phyloP scores from a whole-genome alignment of 345 rosid genomes.

The Lepidium africanum region DNA sequence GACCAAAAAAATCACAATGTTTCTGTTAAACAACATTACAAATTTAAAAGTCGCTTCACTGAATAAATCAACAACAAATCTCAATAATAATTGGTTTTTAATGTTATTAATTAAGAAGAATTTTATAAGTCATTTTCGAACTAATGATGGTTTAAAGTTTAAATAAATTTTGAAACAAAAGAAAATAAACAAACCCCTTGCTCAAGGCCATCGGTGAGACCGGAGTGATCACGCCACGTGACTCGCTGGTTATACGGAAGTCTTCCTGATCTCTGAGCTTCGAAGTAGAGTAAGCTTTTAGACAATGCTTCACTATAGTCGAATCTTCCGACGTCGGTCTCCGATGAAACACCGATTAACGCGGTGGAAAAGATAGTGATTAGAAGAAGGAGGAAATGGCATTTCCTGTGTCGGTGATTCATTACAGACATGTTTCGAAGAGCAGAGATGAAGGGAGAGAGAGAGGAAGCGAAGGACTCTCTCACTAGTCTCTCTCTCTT shows the following conservation, averaged over 20 bases:
- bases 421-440: not conserved
- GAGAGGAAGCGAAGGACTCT: slow-evolving; percentile 26
- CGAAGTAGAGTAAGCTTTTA: slow-evolving; percentile 89
- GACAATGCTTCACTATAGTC: slow-evolving; percentile 72
- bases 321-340: slow-evolving; percentile 6
- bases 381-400: not conserved
- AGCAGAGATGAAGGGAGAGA: not conserved
- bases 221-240: slow-evolving; percentile 91
- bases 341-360: not conserved
- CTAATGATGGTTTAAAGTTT: not conserved
- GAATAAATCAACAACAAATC: not conserved
- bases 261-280: slow-evolving; percentile 88
- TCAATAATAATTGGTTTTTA: not conserved
- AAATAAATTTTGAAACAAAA: not conserved
- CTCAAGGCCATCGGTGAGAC: slow-evolving; percentile 86
- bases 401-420: slow-evolving; percentile 12
- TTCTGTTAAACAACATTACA: too few relatives aligned
- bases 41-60: too few relatives aligned
- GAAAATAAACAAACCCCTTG: slow-evolving; percentile 65
- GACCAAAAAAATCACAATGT: too few relatives aligned
- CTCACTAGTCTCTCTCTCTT: slow-evolving; percentile 21
- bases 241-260: slow-evolving; percentile 81
- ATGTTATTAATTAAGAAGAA: not conserved
- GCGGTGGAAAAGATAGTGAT: slow-evolving; percentile 1
- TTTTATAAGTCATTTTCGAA: not conserved